These are phyloP conservation scores for Colletotrichum sp. DNA, from an alignment of 2,329 filamentous ascomycete genomes.

Conservation along the genomic window DNA sequence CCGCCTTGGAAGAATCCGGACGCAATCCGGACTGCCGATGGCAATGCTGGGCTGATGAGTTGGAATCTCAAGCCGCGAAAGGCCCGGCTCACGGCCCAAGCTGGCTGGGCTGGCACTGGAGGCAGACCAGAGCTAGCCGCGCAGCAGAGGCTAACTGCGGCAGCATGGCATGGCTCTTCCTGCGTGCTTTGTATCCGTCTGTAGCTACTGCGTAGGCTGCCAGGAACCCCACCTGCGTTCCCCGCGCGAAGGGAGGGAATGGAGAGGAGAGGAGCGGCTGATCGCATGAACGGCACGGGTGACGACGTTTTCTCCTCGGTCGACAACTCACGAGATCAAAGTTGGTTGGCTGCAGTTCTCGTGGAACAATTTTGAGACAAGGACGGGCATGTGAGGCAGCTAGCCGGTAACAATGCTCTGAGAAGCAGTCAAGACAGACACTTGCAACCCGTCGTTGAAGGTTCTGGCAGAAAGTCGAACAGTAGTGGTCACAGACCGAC, in stretches of 20 bases:
- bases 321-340: background rate
- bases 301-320: background rate
- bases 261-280: background rate
- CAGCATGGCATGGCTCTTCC: background rate
- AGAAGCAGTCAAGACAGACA: background rate
- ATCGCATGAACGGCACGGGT: conserved; percentile 4
- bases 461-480: background rate
- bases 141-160: background rate
- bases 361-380: conserved; percentile 1
- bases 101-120: background rate
- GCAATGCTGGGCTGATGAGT: background rate
- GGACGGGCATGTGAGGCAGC: background rate
- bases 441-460: background rate
- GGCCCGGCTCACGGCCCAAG: background rate
- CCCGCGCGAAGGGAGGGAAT: background rate
- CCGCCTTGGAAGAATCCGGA: background rate
- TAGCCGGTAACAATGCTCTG: background rate
- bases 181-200: background rate
- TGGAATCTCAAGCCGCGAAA: background rate
- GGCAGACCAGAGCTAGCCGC: background rate
- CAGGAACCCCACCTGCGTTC: background rate
- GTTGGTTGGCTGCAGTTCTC: background rate
- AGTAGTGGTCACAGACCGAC: background rate
- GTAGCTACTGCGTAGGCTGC: background rate
- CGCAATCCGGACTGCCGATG: background rate